Evolutionary conservation across 148 eudicot genomes (phyloP).

Genomic region (Persicaria maculosa): DNA sequence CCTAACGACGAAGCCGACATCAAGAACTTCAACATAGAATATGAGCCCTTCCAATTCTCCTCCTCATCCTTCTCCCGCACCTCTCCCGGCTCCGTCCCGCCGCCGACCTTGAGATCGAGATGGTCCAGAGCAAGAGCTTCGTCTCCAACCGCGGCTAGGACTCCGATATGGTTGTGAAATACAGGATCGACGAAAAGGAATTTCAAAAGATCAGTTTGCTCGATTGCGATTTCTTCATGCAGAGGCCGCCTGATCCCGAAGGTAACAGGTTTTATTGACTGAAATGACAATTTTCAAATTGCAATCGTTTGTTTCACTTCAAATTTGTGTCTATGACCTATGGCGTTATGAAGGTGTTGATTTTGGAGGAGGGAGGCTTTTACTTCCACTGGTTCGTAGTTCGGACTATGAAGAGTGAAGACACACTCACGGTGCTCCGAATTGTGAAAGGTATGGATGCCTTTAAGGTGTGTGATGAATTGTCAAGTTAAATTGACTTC

Average conservation of each 20-base stretch:
- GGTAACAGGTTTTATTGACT: too few relatives aligned
- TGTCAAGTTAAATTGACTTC: too few relatives aligned
- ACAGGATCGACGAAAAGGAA: constrained; percentile 81
- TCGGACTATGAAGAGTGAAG: too few relatives aligned
- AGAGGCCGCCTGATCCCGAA: constrained; percentile 88
- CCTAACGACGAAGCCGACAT: constrained; percentile 77
- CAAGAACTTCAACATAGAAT: constrained; percentile 65
- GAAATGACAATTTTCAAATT: neutral
- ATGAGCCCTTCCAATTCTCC: constrained; percentile 34
- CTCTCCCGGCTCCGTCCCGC: constrained; percentile 17
- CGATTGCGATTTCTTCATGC: constrained; percentile 86
- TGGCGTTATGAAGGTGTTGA: too few relatives aligned
- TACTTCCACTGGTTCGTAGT: too few relatives aligned
- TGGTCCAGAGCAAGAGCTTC: constrained; percentile 57
- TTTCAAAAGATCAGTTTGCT: constrained; percentile 74
- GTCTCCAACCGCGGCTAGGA: constrained; percentile 70
- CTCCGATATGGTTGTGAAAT: constrained; percentile 61
- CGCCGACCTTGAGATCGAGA: constrained; percentile 37
- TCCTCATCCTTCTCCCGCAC: constrained; percentile 14
- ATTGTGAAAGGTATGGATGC: too few relatives aligned
- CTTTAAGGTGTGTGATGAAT: too few relatives aligned
- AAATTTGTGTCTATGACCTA: too few relatives aligned
- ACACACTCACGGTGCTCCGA: too few relatives aligned
- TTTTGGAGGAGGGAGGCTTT: too few relatives aligned
- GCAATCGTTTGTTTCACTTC: too few relatives aligned